phyloP scores from a whole-genome alignment of 495 filamentous ascomycete species.

The Neurospora tetrasperma region DNA sequence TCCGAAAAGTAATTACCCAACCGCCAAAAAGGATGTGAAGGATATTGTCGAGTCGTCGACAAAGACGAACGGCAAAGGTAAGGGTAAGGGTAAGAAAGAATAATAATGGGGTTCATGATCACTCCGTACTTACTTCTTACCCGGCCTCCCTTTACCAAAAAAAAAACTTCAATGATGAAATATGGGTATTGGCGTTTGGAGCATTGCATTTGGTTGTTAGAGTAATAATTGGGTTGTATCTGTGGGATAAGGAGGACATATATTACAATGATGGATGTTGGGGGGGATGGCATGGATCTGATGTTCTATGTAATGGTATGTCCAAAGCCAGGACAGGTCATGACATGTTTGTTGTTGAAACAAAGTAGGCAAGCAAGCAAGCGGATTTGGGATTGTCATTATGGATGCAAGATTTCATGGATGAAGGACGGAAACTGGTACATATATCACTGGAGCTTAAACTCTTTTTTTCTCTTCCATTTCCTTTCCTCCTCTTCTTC shows the following conservation, averaged over 20 bases:
- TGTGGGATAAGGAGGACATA: not conserved
- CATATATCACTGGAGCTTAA: not conserved
- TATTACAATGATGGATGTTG: not conserved
- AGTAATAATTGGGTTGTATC: not conserved
- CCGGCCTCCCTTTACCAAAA: not conserved
- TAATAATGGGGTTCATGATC: not conserved
- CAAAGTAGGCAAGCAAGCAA: not conserved
- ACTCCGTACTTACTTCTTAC: not conserved
- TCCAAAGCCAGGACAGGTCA: not conserved
- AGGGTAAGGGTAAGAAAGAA: conserved; percentile 15
- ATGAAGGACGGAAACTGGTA: not conserved
- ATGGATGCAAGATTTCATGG: not conserved
- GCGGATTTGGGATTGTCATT: not conserved
- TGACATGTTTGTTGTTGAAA: not conserved
- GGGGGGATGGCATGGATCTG: not conserved
- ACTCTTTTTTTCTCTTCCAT: not conserved
- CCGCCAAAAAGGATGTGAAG: conserved; percentile 11
- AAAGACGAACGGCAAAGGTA: conserved; percentile 23
- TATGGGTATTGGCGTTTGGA: not conserved
- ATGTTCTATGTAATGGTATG: not conserved
- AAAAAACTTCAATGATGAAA: not conserved
- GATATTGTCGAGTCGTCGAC: conserved; percentile 22
- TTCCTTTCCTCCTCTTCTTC: not conserved
- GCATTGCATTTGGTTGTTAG: not conserved
- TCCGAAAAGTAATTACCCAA: conserved; percentile 33